Percentiles rank a stretch among this genome's conserved stretches.
phyloP scores from a whole-genome alignment of 441 rosid genomes.

The Macaranga tanarius region DNA sequence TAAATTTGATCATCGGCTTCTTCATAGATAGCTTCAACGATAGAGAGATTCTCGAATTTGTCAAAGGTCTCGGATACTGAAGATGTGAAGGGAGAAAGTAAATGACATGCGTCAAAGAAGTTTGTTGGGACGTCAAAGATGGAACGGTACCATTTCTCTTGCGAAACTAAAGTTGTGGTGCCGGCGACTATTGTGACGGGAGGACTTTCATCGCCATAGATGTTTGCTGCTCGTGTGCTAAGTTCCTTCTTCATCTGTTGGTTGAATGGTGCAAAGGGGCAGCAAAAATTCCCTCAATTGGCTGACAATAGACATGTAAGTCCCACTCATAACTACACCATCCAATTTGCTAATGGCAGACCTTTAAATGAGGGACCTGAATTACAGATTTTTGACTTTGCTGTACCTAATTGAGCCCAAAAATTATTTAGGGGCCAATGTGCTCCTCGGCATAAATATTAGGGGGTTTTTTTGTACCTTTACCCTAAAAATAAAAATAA shows the following conservation, averaged over 20 bases:
- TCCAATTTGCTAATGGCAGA: too few relatives aligned
- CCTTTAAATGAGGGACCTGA: too few relatives aligned
- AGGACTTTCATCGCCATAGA: conserved; percentile 39
- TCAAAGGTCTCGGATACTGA: conserved; percentile 30
- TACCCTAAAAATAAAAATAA: too few relatives aligned
- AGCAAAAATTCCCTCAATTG: too few relatives aligned
- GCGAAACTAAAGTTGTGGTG: conserved; percentile 13
- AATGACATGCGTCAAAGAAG: conserved; percentile 65
- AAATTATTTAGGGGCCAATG: too few relatives aligned
- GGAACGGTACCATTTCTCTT: conserved; percentile 51
- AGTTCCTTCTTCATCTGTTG: not conserved
- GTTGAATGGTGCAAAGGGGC: too few relatives aligned
- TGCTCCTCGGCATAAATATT: too few relatives aligned
- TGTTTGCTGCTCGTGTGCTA: not conserved
- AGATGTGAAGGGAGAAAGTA: conserved; percentile 52
- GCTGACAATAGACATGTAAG: too few relatives aligned
- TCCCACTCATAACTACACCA: too few relatives aligned
- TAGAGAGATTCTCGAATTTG: conserved; percentile 8
- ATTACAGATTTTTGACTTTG: too few relatives aligned
- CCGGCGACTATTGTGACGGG: conserved; percentile 16
- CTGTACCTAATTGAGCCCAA: too few relatives aligned
- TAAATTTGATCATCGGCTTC: conserved; percentile 26
- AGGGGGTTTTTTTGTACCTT: too few relatives aligned
- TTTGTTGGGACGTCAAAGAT: conserved; percentile 55
- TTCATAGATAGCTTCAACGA: conserved; percentile 21